Evolutionary conservation across 495 filamentous ascomycete species (phyloP), one percentile per base, ranked within the genome.

Genomic region (Daldinia decipiens): DNA sequence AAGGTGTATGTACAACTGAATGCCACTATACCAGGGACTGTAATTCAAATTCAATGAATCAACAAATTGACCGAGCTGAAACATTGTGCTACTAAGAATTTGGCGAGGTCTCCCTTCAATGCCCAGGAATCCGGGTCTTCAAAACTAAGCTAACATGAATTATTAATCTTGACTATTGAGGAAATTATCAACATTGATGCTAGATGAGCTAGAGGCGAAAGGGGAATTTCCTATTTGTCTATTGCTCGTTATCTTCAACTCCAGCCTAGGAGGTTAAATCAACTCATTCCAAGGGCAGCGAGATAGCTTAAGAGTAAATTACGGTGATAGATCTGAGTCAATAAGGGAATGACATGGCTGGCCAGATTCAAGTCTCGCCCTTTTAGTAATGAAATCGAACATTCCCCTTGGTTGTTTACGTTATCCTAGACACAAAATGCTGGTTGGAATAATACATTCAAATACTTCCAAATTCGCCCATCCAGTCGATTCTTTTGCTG

Each of bases 41-140:
- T 50, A 70, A 70, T 70, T 70, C 67, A 55, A 45, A 70, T 29
- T 50, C 62, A 40, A 31, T 58, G 32, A 52, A 62, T 55, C 65
- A 62, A 19, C n/a, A 56, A 34, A 34, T 36, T 19, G 53, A n/a
- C 1, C 5, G n/a, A 15, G 53, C 31, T 56, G 31, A 56, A 31
- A 56, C 53, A 56, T 56, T 38, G 17, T 56, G 17, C 17, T 36
- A 13, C 4, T 19, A 36, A 56, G 53, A 56, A 56, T 56, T 36
- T 56, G 31, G 53, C 8, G 53, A 19, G 5, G 17, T 1, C 5
- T 36, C 53, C 53, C 31, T 32, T 56, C 19, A 13, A 12, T 38
- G 27, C 26, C 26, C 24, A n/a, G 50, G 50, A 53, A 53, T 53
- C 50, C 26, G 1, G 50, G 26, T 53, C 26, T 27, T 2, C 5